These are phyloP conservation scores for Paecilomyces variotii DNA, from an alignment of 2,329 filamentous ascomycete species.

Conservation along the genomic window DNA sequence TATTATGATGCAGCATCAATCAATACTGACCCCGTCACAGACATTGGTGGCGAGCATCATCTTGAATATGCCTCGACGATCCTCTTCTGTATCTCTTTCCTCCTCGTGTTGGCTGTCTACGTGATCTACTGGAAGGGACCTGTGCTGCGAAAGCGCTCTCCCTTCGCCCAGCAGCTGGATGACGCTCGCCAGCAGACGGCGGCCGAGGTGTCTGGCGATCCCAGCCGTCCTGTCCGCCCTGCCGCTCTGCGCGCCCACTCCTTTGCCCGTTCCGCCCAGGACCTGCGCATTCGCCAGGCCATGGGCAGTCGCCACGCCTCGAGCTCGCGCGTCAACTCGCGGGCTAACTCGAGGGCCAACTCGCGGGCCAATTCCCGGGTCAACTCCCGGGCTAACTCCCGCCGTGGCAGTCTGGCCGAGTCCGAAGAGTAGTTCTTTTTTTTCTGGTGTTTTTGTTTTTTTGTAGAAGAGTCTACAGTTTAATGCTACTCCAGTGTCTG, in stretches of 20 bases:
- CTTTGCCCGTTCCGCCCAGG: slow-evolving; percentile 31
- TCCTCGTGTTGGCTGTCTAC: slow-evolving; percentile 57
- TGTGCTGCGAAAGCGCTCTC: slow-evolving; percentile 50
- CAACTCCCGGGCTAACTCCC: slow-evolving; percentile 19
- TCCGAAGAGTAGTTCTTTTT: background rate
- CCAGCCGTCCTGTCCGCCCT: slow-evolving; percentile 1
- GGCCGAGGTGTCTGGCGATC: slow-evolving; percentile 22
- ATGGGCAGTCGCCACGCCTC: slow-evolving; percentile 25
- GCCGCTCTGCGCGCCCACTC: slow-evolving; percentile 28
- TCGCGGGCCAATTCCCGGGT: slow-evolving; percentile 22
- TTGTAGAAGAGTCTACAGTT: background rate
- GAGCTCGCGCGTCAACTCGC: slow-evolving; percentile 23
- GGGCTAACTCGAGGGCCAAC: slow-evolving; percentile 20
- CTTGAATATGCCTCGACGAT: slow-evolving; percentile 57
- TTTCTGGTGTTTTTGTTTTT: background rate
- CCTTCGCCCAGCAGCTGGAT: slow-evolving; percentile 57
- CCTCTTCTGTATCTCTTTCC: slow-evolving; percentile 53
- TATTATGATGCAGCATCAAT: too few species aligned
- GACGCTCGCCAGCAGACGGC: slow-evolving; percentile 29
- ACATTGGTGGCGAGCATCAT: slow-evolving; percentile 48
- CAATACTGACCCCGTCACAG: slow-evolving; percentile 16
- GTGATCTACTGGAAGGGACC: slow-evolving; percentile 61
- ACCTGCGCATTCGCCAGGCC: slow-evolving; percentile 27
- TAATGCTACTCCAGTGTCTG: too few species aligned
- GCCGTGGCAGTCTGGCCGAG: slow-evolving; percentile 16